phyloP scores from a whole-genome alignment of 2,329 filamentous ascomycete genomes.

The Alternaria sp. region DNA sequence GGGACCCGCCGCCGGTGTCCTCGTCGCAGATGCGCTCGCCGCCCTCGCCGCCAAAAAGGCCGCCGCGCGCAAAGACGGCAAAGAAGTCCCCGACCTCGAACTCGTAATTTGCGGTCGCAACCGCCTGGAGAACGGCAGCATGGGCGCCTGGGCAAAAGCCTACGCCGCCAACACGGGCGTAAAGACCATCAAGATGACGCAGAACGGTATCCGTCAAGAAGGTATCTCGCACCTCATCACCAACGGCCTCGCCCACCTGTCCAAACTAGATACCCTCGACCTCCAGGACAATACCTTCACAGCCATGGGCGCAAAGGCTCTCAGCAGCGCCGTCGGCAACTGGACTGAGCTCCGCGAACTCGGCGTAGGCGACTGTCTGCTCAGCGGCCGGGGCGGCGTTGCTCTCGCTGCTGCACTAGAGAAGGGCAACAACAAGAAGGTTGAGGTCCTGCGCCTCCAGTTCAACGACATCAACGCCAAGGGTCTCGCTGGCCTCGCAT shows the following conservation, averaged over 20 bases:
- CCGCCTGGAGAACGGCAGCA: slow-evolving; percentile 91
- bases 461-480: slow-evolving; percentile 91
- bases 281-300: slow-evolving; percentile 99
- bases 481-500: slow-evolving; percentile 73
- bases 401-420: slow-evolving; percentile 75
- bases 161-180: slow-evolving; percentile 83
- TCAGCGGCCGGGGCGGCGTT: slow-evolving; percentile 78
- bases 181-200: slow-evolving; percentile 92
- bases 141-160: slow-evolving; percentile 91
- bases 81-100: slow-evolving; percentile 81
- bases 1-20: slow-evolving; percentile 85
- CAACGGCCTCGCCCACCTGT: slow-evolving; percentile 76
- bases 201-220: slow-evolving; percentile 95
- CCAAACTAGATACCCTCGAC: slow-evolving; percentile 76
- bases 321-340: slow-evolving; percentile 74
- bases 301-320: slow-evolving; percentile 74
- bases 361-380: slow-evolving; percentile 85
- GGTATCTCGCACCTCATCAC: slow-evolving; percentile 83
- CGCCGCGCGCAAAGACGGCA: slow-evolving; percentile 72
- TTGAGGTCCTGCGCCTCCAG: slow-evolving; percentile 83
- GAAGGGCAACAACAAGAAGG: slow-evolving; percentile 76
- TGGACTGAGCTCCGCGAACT: slow-evolving; percentile 84
- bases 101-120: slow-evolving; percentile 98
- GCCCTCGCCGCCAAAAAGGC: slow-evolving; percentile 85
- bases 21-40: slow-evolving; percentile 86